A percentile compares a stretch with the other conserved stretches of the same genome.
These are phyloP conservation scores for Aspergillus tubingensis DNA, from an alignment of 2,329 filamentous ascomycete genomes.

Conservation along the genomic window DNA sequence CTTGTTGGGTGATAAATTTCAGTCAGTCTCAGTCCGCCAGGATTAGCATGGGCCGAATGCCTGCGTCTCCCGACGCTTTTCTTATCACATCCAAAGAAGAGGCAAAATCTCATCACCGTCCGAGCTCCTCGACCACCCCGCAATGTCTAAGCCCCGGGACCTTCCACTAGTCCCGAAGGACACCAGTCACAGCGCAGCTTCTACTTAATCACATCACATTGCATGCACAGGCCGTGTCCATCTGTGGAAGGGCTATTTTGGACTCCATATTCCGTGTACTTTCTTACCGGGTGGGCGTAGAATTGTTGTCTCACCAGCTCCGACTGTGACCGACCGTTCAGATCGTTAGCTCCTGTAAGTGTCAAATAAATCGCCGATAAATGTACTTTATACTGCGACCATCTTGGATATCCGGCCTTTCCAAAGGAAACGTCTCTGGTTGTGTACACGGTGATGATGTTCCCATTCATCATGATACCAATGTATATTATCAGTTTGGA, in stretches of 20 bases:
- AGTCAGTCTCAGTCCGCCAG: neutral
- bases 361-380: neutral
- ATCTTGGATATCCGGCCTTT: neutral
- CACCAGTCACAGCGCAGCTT: slow-evolving; percentile 12
- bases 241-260: neutral
- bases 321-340: neutral
- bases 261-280: neutral
- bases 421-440: neutral
- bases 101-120: slow-evolving; percentile 7
- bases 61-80: neutral
- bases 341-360: neutral
- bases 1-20: neutral
- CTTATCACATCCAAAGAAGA: slow-evolving; percentile 8
- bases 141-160: slow-evolving; percentile 3
- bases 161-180: neutral
- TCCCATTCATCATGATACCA: neutral
- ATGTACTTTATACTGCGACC: neutral
- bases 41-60: neutral
- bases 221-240: slow-evolving; percentile 9
- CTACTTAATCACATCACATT: slow-evolving; percentile 20
- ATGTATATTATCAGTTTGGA: too few relatives aligned
- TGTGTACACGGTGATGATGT: neutral
- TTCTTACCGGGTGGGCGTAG: neutral
- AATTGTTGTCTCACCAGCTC: neutral
- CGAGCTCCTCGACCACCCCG: slow-evolving; percentile 13